Conservation (phyloP, 768 basidiomycete genomes). For the Steccherinum ochraceum region DNA sequence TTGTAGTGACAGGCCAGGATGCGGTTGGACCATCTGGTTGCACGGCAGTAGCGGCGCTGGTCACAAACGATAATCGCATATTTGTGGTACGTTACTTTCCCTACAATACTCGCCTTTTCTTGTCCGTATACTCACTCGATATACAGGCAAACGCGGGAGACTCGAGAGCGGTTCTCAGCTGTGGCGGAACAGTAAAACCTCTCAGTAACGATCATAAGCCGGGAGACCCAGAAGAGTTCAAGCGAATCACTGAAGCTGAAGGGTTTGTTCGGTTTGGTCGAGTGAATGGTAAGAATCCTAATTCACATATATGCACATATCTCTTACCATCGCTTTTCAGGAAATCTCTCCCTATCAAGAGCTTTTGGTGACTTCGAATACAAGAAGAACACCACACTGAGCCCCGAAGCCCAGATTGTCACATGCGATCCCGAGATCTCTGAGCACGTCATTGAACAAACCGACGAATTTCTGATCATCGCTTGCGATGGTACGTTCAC, state of each 20-base stretch:
- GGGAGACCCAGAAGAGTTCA: slow-evolving; percentile 76
- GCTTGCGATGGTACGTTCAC: slow-evolving; percentile 84
- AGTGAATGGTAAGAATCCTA: slow-evolving; percentile 68
- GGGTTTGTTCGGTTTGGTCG: slow-evolving; percentile 96
- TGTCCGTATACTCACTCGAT: neutral
- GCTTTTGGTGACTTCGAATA: slow-evolving; percentile 98
- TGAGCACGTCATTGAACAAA: slow-evolving; percentile 69
- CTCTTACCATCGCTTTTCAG: slow-evolving; percentile 32
- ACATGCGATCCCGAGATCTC: slow-evolving; percentile 92
- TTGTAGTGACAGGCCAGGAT: neutral
- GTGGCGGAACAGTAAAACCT: slow-evolving; percentile 81
- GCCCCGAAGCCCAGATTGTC: slow-evolving; percentile 89
- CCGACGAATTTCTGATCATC: slow-evolving; percentile 92
- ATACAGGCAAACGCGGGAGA: slow-evolving; percentile 96
- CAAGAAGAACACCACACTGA: slow-evolving; percentile 83
- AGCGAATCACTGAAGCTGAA: slow-evolving; percentile 83
- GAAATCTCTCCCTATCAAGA: slow-evolving; percentile 91
- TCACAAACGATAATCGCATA: slow-evolving; percentile 73
- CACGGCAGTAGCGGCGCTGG: slow-evolving; percentile 85
- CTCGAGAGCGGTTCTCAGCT: slow-evolving; percentile 81
- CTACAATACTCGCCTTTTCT: neutral
- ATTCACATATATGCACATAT: neutral
- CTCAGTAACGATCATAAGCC: slow-evolving; percentile 97
- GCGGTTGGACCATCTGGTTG: slow-evolving; percentile 88
- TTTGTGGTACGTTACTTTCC: slow-evolving; percentile 57